A percentile compares a stretch with the other conserved stretches of the same genome.
Conservation (phyloP, 371 early-diverging fungal genomes). For the Syncephalastrum monosporum region DNA sequence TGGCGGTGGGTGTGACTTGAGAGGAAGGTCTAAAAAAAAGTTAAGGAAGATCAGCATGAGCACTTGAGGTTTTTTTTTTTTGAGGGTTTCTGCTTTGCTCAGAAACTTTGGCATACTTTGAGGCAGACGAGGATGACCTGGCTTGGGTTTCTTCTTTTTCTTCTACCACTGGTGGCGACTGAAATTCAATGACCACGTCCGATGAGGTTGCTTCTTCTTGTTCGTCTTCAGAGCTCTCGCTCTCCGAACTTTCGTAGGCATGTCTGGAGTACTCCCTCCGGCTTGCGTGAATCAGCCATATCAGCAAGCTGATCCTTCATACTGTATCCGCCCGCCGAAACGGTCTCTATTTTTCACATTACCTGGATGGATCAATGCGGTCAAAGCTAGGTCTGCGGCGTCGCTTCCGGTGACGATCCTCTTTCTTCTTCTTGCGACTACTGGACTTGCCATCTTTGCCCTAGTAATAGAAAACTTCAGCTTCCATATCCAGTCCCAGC, state of each 20-base stretch:
- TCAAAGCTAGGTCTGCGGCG: slow-evolving; percentile 11
- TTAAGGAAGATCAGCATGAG: neutral
- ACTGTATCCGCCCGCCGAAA: no score
- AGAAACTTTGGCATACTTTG: neutral
- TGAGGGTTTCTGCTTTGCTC: no score
- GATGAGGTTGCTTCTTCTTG: slow-evolving; percentile 7
- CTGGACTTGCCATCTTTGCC: neutral
- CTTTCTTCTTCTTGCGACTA: slow-evolving; percentile 8
- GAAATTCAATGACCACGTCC: slow-evolving; percentile 39
- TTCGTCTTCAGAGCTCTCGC: slow-evolving; percentile 26
- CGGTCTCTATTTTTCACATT: neutral
- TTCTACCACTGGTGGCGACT: slow-evolving; percentile 14
- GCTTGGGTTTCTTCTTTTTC: slow-evolving; percentile 3
- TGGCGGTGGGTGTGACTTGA: neutral
- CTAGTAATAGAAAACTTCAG: neutral
- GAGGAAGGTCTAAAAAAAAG: neutral
- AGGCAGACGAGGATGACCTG: neutral
- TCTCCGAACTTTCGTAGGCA: slow-evolving; percentile 22
- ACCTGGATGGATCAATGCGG: slow-evolving; percentile 6
- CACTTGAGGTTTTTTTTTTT: neutral
- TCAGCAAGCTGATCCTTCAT: neutral
- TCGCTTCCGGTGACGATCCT: slow-evolving; percentile 7
- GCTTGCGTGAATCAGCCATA: neutral
- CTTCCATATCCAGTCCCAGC: slow-evolving; percentile 2
- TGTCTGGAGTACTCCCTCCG: neutral